These are phyloP conservation scores for Gentiana straminea DNA, from an alignment of 257 asterid species.

Conservation along the genomic window DNA sequence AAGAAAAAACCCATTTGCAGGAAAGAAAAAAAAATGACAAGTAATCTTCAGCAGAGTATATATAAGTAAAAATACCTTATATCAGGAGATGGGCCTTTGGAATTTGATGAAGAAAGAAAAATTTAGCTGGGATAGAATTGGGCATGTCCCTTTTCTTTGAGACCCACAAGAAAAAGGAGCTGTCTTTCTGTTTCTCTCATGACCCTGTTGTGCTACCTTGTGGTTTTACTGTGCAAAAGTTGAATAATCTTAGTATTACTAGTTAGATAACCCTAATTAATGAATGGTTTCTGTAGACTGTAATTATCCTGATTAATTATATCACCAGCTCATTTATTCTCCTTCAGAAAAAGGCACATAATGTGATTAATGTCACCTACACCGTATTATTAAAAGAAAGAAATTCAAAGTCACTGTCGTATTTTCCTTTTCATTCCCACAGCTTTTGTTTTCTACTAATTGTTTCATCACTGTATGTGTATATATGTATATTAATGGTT, in stretches of 20 bases:
- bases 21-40: background rate
- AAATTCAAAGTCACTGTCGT: too few relatives aligned
- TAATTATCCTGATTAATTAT: background rate
- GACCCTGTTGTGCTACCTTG: background rate
- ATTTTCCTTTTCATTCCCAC: too few relatives aligned
- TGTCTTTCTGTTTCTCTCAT: background rate
- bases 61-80: background rate
- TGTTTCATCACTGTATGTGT: too few relatives aligned
- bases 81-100: conserved; percentile 1
- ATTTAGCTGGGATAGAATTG: conserved; percentile 8
- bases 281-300: background rate
- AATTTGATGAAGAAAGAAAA: conserved; percentile 9
- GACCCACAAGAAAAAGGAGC: background rate
- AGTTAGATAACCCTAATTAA: too few relatives aligned
- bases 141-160: conserved; percentile 17
- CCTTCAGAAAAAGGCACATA: too few relatives aligned
- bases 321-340: conserved; percentile 11
- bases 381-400: too few relatives aligned
- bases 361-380: too few relatives aligned
- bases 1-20: conserved; percentile 1
- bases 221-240: background rate
- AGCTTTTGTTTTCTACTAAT: too few relatives aligned
- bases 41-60: background rate
- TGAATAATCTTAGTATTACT: too few relatives aligned
- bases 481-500: too few relatives aligned